Evolutionary conservation across 2,329 filamentous ascomycete species (phyloP), one percentile per base, ranked within the genome.

Genomic region (Ophiostoma ips): DNA sequence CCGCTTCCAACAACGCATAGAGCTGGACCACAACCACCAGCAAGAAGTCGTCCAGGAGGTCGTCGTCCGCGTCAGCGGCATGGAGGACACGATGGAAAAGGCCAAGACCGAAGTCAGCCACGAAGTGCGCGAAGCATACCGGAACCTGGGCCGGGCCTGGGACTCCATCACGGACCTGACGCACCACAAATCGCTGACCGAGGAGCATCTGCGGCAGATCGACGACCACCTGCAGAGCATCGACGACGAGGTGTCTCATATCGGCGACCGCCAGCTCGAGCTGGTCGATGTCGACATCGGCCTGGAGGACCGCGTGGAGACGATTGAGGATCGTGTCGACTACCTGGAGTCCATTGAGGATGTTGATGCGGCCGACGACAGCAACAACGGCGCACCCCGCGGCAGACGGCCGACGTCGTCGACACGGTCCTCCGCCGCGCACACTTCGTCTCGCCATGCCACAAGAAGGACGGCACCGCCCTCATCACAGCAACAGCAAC

Each of bases 11-110:
- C 53, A 55, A n/a, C 51, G 50, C 24, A 28, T 55, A 5, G 63
- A 62, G 41, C 45, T 49, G 16, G 49, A 52, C 37, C 58, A 64
- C 16, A 65, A 63, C n/a, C 53, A 52, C 6, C 64, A 65, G 16
- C 57, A 69, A 12, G 64, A 65, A 18, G 60, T 61, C 37, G 58
- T 73, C 18, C 57, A 69, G 13, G 64, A 65, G 18, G 60, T 61
- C 37, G 58, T 73, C 44, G 59, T 63, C 40, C 68, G 72, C n/a
- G 59, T 77, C 50, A 68, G 69, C 59, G 62, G 70, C 35, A 60
- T 76, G 19, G 76, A 80, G 57, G 76, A 77, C 38, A 64, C 71
- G 2, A 63, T 77, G 8, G 75, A 79, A 53, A 72, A 64, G 56
- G 71, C 66, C 58, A 70, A 64, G 52, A 69, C 70, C 21, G 76